Evolutionary conservation across 2,329 filamentous ascomycete genomes (phyloP).

Genomic region (Hypoxylon sp.): DNA sequence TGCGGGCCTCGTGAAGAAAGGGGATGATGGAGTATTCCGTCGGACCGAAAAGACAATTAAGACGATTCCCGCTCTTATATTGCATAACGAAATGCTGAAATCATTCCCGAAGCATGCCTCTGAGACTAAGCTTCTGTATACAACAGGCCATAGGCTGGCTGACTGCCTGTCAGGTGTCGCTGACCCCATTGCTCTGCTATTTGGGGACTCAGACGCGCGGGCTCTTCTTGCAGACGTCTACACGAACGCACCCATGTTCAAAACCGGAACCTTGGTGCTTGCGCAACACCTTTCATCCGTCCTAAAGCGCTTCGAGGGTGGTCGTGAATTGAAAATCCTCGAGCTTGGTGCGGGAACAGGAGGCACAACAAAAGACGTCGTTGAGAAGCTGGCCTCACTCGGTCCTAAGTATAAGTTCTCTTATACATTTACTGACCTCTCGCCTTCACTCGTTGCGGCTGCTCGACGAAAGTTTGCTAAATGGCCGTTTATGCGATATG

Average conservation of each 20-base stretch:
- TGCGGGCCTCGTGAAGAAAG: conserved; percentile 42
- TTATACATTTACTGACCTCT: conserved; percentile 63
- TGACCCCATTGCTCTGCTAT: conserved; percentile 21
- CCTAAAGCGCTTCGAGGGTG: background rate
- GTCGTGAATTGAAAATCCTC: conserved; percentile 15
- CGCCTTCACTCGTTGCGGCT: conserved; percentile 52
- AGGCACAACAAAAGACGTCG: conserved; percentile 52
- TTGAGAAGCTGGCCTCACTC: conserved; percentile 47
- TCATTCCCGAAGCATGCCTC: conserved; percentile 1
- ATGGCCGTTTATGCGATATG: conserved; percentile 48
- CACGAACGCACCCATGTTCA: conserved; percentile 49
- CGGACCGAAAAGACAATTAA: conserved; percentile 5
- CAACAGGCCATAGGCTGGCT: background rate
- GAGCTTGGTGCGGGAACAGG: conserved; percentile 18
- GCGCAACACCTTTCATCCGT: conserved; percentile 7
- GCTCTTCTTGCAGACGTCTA: conserved; percentile 53
- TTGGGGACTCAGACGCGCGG: conserved; percentile 50
- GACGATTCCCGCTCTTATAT: background rate
- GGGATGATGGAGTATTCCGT: conserved; percentile 45
- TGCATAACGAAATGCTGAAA: conserved; percentile 3
- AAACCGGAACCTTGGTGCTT: conserved; percentile 11
- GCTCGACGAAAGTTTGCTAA: conserved; percentile 49
- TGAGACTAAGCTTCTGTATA: conserved; percentile 7
- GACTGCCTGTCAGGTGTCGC: background rate
- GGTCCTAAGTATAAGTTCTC: conserved; percentile 49